Evolutionary conservation across 768 basidiomycete species (phyloP).

Genomic region (Termitomyces sp.): DNA sequence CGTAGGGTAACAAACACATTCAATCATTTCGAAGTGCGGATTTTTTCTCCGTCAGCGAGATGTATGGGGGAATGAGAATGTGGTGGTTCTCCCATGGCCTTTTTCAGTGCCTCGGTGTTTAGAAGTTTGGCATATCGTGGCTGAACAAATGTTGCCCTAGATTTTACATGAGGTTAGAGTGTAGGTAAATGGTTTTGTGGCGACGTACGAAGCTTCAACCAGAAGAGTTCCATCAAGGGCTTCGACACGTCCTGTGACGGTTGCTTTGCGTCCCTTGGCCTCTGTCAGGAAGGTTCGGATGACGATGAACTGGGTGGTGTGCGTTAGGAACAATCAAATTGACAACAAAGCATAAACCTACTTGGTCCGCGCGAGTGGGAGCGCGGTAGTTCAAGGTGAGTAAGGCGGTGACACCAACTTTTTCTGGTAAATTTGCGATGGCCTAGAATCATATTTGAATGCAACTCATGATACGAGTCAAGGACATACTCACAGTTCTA

Average conservation of each 20-base stretch:
- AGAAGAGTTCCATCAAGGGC: slow-evolving; percentile 76
- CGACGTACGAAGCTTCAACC: slow-evolving; percentile 73
- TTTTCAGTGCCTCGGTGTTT: slow-evolving; percentile 49
- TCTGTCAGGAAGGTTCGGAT: slow-evolving; percentile 65
- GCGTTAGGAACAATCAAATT: neutral
- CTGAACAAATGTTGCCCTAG: slow-evolving; percentile 82
- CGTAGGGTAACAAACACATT: neutral
- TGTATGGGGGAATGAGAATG: slow-evolving; percentile 28
- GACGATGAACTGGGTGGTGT: slow-evolving; percentile 63
- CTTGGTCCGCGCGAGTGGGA: slow-evolving; percentile 88
- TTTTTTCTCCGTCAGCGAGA: slow-evolving; percentile 32
- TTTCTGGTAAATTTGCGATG: slow-evolving; percentile 76
- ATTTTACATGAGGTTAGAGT: neutral
- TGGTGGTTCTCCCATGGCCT: slow-evolving; percentile 60
- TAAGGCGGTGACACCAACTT: slow-evolving; percentile 90
- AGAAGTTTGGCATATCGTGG: slow-evolving; percentile 83
- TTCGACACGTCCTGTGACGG: slow-evolving; percentile 68
- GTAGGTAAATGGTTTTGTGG: slow-evolving; percentile 2
- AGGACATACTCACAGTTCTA: slow-evolving; percentile 51
- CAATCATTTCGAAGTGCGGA: slow-evolving; percentile 11
- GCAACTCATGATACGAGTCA: neutral
- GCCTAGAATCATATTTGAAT: slow-evolving; percentile 48
- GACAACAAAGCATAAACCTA: slow-evolving; percentile 40
- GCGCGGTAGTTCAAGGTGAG: slow-evolving; percentile 78
- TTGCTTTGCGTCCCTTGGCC: slow-evolving; percentile 71